A percentile compares a stretch with the other conserved stretches of the same genome.
phyloP scores from a whole-genome alignment of 257 asterid species.

The Galeopsis tetrahit region DNA sequence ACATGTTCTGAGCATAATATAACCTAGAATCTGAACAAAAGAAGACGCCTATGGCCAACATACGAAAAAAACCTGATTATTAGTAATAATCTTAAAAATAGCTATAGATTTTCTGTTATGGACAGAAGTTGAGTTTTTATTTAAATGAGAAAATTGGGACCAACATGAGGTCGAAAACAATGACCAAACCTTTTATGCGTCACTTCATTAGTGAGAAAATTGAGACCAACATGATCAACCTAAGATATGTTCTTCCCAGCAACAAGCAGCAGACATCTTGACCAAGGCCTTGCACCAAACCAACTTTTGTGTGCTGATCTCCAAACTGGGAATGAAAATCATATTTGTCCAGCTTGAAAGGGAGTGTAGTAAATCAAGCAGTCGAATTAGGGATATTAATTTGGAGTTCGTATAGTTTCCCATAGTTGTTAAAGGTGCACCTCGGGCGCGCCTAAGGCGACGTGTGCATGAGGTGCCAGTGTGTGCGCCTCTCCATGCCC shows the following conservation, averaged over 20 bases:
- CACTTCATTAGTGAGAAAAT: background rate
- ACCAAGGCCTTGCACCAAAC: background rate
- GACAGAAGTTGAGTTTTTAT: background rate
- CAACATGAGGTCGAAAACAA: background rate
- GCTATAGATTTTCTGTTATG: background rate
- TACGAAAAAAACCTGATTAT: background rate
- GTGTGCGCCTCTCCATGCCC: too few species aligned
- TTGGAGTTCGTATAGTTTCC: background rate
- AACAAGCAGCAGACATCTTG: background rate
- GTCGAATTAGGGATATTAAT: background rate
- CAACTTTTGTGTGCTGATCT: background rate
- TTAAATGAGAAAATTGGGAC: background rate
- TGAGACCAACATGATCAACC: background rate
- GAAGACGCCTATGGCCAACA: background rate
- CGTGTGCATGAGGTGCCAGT: too few species aligned
- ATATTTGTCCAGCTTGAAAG: background rate
- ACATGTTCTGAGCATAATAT: background rate
- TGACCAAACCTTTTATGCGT: background rate
- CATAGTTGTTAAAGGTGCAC: too few species aligned
- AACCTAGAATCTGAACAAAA: background rate
- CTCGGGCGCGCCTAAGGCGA: too few species aligned
- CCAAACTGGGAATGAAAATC: background rate
- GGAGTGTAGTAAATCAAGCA: background rate
- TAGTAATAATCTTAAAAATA: background rate
- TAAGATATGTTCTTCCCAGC: background rate